Conservation (phyloP, 73 alveolate genomes). For the Symbiodinium natans region DNA sequence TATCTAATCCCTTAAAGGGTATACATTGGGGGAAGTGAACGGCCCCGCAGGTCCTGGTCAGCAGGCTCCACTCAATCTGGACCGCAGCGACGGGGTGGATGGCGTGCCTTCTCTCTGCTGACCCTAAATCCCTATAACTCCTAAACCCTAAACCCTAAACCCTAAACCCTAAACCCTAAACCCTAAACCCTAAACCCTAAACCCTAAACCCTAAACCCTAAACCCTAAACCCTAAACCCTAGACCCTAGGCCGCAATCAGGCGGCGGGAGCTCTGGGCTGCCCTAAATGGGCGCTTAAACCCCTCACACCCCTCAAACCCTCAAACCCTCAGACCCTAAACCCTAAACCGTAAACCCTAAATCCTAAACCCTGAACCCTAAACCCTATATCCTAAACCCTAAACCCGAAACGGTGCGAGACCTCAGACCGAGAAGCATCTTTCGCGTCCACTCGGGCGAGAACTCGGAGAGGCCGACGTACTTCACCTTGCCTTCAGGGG, state of each 20-base stretch:
- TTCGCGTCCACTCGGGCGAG: slow-evolving; percentile 72
- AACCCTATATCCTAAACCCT: no score
- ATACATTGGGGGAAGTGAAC: no score
- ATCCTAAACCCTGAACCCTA: no score
- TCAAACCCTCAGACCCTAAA: no score
- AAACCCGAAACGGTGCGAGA: no score
- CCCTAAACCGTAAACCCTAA: no score
- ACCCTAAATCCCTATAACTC: background rate
- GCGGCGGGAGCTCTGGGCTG: no score
- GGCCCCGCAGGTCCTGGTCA: slow-evolving; percentile 42
- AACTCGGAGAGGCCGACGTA: slow-evolving; percentile 84
- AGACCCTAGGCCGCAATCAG: background rate
- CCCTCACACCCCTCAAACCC: no score
- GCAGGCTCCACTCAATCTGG: slow-evolving; percentile 92
- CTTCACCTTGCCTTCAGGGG: slow-evolving; percentile 62
- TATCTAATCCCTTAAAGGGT: no score
- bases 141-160: background rate
- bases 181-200: background rate
- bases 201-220: background rate
- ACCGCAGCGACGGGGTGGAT: slow-evolving; percentile 63
- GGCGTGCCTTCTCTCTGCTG: background rate
- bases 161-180: background rate
- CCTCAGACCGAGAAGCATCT: no score
- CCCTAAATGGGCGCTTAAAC: no score
- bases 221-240: background rate